Evolutionary conservation across 306 rosid species (phyloP), one percentile per base, ranked within the genome.

Genomic region (Geum urbanum): DNA sequence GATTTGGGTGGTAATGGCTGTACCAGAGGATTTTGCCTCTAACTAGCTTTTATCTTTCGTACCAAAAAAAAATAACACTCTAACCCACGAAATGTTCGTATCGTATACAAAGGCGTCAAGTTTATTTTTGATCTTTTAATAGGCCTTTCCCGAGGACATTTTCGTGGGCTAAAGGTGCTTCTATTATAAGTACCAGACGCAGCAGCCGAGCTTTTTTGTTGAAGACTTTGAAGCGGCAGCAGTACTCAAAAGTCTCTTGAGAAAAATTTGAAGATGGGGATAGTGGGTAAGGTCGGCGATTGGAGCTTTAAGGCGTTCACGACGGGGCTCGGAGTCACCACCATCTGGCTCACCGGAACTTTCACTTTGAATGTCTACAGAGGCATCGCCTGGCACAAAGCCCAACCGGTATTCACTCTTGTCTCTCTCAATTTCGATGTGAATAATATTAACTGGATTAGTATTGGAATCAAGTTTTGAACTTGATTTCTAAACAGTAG

Each of bases 381-480:
- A 81, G 97, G 97, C 78, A 72, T 91, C 55, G 71, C 91, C 43
- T 91, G 96, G 97, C 97, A 91, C 78, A 89, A 91, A 12, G 80
- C 91, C 81, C 97, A 91, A 84, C 66, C 88, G 35, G 96, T 91
- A 72, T 54, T 8, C 16, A 35, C 45, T 41, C 14, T 54, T 71
- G 48, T 59, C n/a, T 53, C 68, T 53, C 70, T 16, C 64, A 22
- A 6, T 53, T n/a, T 14, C 44, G 45, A 14, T 50, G 56, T 7
- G 56, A 54, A 20, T 2, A 5, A 1, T 9, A 55, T 24, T 27
- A 27, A 27, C 6, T 58, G 0, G 19, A 58, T 32, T 32, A 27
- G 1, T 11, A 37, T 27, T 13, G 18, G 5, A 12, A 57, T 57
- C 11, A 14, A 14, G 2, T 1, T 32, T 58, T 6, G 6, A 7